These are phyloP conservation scores for Saksenaea vasiformis DNA, from an alignment of 371 early-diverging fungal species.

Conservation along the genomic window DNA sequence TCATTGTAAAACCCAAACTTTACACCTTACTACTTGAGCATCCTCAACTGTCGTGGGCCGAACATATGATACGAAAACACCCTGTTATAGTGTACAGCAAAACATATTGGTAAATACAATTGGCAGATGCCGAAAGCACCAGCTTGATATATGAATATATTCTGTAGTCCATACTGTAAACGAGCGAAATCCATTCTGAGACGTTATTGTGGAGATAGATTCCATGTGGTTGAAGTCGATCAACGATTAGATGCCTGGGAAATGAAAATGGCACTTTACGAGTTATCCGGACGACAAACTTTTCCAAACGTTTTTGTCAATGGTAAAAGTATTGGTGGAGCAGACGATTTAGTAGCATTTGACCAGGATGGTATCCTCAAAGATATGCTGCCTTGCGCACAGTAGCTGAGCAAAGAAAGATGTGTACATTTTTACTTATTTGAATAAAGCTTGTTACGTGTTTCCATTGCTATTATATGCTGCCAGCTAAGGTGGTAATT, in stretches of 20 bases:
- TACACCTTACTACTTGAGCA: slow-evolving; percentile 29
- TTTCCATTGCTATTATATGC: too few species aligned
- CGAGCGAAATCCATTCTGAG: slow-evolving; percentile 55
- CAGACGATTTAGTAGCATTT: slow-evolving; percentile 34
- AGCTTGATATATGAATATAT: not conserved
- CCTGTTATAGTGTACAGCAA: slow-evolving; percentile 62
- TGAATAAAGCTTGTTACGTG: too few species aligned
- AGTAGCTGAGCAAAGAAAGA: too few species aligned
- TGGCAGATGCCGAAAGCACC: too few species aligned
- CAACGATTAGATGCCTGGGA: slow-evolving; percentile 23
- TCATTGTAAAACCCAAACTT: slow-evolving; percentile 28
- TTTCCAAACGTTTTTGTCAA: slow-evolving; percentile 50
- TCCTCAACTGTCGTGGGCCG: slow-evolving; percentile 40
- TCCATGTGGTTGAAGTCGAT: slow-evolving; percentile 45
- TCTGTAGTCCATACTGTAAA: slow-evolving; percentile 49
- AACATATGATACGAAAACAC: slow-evolving; percentile 42
- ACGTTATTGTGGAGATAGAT: slow-evolving; percentile 32
- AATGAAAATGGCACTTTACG: slow-evolving; percentile 33
- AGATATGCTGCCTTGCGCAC: slow-evolving; percentile 1
- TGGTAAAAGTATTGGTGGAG: slow-evolving; percentile 50
- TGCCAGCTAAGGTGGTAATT: too few species aligned
- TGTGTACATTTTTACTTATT: too few species aligned
- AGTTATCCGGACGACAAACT: slow-evolving; percentile 37
- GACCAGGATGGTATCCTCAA: slow-evolving; percentile 45
- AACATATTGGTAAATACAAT: slow-evolving; percentile 56